A percentile compares a stretch with the other conserved stretches of the same genome.
Conservation (phyloP, 495 filamentous ascomycete genomes). For the Neurospora hispaniola region DNA sequence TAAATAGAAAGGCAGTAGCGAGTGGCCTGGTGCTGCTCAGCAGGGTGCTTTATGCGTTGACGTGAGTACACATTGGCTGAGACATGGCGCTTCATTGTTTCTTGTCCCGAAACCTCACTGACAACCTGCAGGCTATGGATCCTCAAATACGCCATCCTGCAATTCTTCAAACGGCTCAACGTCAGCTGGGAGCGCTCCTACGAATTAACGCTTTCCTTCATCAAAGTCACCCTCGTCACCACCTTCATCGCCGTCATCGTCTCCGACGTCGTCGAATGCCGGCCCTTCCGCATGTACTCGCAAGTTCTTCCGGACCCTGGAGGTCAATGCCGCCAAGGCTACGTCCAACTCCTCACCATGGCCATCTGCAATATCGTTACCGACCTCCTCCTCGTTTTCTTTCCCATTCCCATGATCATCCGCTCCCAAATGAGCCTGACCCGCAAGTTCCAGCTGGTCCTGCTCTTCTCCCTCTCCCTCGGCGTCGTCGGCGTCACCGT, state of each 20-base stretch:
- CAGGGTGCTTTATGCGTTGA: constrained; percentile 58
- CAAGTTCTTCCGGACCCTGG: constrained; percentile 86
- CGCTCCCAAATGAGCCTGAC: constrained; percentile 56
- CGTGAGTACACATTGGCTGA: constrained; percentile 29
- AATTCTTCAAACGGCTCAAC: constrained; percentile 78
- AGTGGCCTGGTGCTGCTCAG: constrained; percentile 55
- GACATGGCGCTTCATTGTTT: background rate
- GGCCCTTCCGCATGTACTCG: constrained; percentile 79
- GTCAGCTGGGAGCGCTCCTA: constrained; percentile 62
- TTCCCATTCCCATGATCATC: constrained; percentile 80
- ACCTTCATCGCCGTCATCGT: constrained; percentile 76
- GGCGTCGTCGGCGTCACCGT: constrained; percentile 62
- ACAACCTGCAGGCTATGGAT: constrained; percentile 63
- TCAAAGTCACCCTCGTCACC: constrained; percentile 60
- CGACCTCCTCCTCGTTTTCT: constrained; percentile 74
- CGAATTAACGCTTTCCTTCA: constrained; percentile 50
- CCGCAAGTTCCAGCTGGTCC: constrained; percentile 53
- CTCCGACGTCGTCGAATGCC: constrained; percentile 74
- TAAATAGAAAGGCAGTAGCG: constrained; percentile 45
- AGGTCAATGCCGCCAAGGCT: constrained; percentile 70
- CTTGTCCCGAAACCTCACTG: background rate
- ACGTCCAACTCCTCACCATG: constrained; percentile 79
- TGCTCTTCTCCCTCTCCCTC: constrained; percentile 75
- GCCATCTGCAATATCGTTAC: constrained; percentile 76
- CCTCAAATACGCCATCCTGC: constrained; percentile 79